Evolutionary conservation across 2,329 filamentous ascomycete genomes (phyloP).

Genomic region (Diaporthe sp.): DNA sequence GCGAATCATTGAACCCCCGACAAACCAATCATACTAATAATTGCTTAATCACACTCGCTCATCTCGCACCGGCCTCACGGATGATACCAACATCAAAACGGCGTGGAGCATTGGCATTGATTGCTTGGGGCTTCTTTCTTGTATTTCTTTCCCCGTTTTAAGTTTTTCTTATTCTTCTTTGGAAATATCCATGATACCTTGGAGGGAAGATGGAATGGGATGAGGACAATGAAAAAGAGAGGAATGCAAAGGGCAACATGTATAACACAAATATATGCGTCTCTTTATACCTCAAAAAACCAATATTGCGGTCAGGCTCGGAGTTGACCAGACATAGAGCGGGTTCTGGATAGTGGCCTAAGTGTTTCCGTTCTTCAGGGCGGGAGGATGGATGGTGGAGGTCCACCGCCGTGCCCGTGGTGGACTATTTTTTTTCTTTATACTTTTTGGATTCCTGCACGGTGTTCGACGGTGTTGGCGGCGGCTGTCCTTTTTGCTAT

Average conservation of each 20-base stretch:
- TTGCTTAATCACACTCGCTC: slow-evolving; percentile 36
- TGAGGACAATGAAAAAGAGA: not conserved
- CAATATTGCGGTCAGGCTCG: not conserved
- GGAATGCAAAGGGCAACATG: not conserved
- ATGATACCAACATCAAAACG: slow-evolving; percentile 26
- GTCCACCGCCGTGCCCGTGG: not conserved
- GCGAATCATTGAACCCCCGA: slow-evolving; percentile 4
- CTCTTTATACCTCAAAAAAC: not conserved
- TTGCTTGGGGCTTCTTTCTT: slow-evolving; percentile 1
- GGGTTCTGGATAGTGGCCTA: not conserved
- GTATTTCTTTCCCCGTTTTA: not conserved
- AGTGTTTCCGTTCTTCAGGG: not conserved
- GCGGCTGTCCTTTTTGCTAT: slow-evolving; percentile 4
- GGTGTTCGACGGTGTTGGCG: slow-evolving; percentile 32
- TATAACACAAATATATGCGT: slow-evolving; percentile 12
- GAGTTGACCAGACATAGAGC: slow-evolving; percentile 27
- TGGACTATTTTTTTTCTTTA: not conserved
- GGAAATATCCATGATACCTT: slow-evolving; percentile 37
- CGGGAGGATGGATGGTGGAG: not conserved
- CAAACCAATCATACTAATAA: slow-evolving; percentile 20
- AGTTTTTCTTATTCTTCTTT: slow-evolving; percentile 12
- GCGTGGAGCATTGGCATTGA: slow-evolving; percentile 28
- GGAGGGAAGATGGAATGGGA: slow-evolving; percentile 15
- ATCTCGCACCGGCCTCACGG: not conserved
- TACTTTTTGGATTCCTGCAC: not conserved